Conservation (phyloP, 208 protist genomes). For the Borovskyia barvae region DNA sequence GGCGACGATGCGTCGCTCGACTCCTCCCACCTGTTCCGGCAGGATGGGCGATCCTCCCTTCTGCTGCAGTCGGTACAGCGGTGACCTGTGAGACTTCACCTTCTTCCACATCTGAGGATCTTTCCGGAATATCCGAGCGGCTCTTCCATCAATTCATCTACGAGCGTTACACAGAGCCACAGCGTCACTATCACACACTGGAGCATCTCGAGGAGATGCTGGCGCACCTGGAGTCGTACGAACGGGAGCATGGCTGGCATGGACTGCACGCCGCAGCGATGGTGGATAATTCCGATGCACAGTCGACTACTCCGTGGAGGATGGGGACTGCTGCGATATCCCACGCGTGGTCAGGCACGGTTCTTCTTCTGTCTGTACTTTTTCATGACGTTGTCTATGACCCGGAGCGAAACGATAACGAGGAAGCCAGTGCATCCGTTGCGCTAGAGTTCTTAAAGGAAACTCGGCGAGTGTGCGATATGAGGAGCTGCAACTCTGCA, state of each 20-base stretch:
- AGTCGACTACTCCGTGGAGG: neutral
- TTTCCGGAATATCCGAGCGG: neutral
- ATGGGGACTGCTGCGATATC: neutral
- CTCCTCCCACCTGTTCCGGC: too few relatives aligned
- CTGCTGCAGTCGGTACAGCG: too few relatives aligned
- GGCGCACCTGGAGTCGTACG: slow-evolving; percentile 20
- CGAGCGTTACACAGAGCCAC: slow-evolving; percentile 55
- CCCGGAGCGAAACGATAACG: slow-evolving; percentile 56
- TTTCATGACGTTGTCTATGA: slow-evolving; percentile 86
- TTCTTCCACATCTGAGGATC: neutral
- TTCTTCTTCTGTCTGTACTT: slow-evolving; percentile 61
- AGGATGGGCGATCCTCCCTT: too few relatives aligned
- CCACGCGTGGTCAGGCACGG: slow-evolving; percentile 23
- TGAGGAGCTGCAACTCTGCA: neutral
- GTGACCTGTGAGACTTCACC: too few relatives aligned
- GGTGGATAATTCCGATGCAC: neutral
- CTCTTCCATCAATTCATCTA: slow-evolving; percentile 12
- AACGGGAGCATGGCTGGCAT: slow-evolving; percentile 11
- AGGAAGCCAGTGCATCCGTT: slow-evolving; percentile 52
- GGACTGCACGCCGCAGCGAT: slow-evolving; percentile 12
- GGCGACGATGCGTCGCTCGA: slow-evolving; percentile 20
- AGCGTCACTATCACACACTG: slow-evolving; percentile 76
- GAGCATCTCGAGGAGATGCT: slow-evolving; percentile 66
- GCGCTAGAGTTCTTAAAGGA: slow-evolving; percentile 35
- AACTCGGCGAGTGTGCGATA: slow-evolving; percentile 10